Percentiles rank a stretch among this genome's conserved stretches.
Conservation (phyloP, 1,139 yeast genomes). For the Hemisphaericaspora subhashii region DNA sequence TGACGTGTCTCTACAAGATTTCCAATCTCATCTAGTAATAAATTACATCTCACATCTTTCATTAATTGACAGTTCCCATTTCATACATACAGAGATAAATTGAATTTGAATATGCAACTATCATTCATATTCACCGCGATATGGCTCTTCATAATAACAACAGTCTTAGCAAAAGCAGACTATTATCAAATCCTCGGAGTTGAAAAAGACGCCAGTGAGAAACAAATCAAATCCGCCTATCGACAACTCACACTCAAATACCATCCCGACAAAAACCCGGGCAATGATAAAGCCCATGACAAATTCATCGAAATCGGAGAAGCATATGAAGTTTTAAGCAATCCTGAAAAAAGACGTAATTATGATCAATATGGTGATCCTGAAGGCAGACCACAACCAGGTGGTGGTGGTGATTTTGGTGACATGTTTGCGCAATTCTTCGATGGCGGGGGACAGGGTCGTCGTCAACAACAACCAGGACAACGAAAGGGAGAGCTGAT, state of each 20-base stretch:
- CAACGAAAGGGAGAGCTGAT: conserved; percentile 65
- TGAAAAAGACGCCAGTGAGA: conserved; percentile 65
- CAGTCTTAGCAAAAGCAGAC: conserved; percentile 19
- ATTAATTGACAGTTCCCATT: too few species aligned
- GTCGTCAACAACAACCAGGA: conserved; percentile 26
- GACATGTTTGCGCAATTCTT: conserved; percentile 75
- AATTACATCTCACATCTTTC: too few species aligned
- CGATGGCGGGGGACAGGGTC: conserved; percentile 46
- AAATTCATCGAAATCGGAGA: conserved; percentile 89
- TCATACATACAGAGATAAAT: too few species aligned
- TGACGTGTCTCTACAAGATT: too few species aligned
- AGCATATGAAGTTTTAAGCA: conserved; percentile 86
- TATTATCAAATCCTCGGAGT: conserved; percentile 63
- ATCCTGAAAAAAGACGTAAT: conserved; percentile 65
- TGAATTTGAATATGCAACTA: conserved; percentile 1
- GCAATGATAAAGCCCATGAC: conserved; percentile 75
- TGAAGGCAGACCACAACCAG: conserved; percentile 47
- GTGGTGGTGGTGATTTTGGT: conserved; percentile 58
- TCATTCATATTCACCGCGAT: conserved; percentile 10
- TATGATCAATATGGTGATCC: conserved; percentile 87
- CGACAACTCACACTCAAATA: conserved; percentile 79
- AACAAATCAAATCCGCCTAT: conserved; percentile 85
- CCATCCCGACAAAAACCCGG: conserved; percentile 91
- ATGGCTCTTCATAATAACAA: conserved; percentile 8
- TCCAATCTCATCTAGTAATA: too few species aligned